phyloP scores from a whole-genome alignment of 1,139 yeast genomes.

The Saccharomyces hybrid region DNA sequence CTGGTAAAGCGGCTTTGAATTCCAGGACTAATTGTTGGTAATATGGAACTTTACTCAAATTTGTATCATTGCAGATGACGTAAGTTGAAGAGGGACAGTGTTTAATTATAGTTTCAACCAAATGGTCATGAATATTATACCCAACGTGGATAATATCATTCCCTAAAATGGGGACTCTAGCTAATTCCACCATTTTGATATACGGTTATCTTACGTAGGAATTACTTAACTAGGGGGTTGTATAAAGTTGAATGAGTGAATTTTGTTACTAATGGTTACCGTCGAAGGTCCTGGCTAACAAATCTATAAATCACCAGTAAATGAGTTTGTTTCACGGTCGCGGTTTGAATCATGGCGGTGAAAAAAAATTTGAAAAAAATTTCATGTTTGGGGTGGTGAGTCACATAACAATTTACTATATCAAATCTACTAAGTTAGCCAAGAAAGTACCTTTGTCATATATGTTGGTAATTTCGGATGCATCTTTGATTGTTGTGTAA shows the following conservation, averaged over 20 bases:
- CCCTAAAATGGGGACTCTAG: slow-evolving; percentile 68
- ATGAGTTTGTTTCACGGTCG: not conserved
- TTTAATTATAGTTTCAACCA: slow-evolving; percentile 58
- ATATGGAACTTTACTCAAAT: slow-evolving; percentile 65
- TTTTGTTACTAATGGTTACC: not conserved
- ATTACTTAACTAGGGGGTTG: not conserved
- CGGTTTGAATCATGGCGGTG: not conserved
- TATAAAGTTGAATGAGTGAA: not conserved
- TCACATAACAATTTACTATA: not conserved
- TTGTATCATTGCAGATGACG: slow-evolving; percentile 81
- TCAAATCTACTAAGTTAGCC: slow-evolving; percentile 14
- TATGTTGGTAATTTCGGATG: slow-evolving; percentile 19
- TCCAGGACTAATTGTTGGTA: slow-evolving; percentile 35
- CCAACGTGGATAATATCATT: slow-evolving; percentile 86
- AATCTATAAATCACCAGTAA: not conserved
- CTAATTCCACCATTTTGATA: slow-evolving; percentile 17
- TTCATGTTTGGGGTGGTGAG: not conserved
- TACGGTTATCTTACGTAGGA: not conserved
- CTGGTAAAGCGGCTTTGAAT: slow-evolving; percentile 38
- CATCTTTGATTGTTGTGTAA: slow-evolving; percentile 11
- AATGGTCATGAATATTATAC: slow-evolving; percentile 67
- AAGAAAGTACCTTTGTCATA: slow-evolving; percentile 23
- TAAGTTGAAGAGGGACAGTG: slow-evolving; percentile 78
- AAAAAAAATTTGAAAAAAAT: not conserved
- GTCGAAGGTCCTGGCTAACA: not conserved